Evolutionary conservation across 1,139 yeast species (phyloP), one percentile per base, ranked within the genome.

Genomic region (Arxiozyma telluris): DNA sequence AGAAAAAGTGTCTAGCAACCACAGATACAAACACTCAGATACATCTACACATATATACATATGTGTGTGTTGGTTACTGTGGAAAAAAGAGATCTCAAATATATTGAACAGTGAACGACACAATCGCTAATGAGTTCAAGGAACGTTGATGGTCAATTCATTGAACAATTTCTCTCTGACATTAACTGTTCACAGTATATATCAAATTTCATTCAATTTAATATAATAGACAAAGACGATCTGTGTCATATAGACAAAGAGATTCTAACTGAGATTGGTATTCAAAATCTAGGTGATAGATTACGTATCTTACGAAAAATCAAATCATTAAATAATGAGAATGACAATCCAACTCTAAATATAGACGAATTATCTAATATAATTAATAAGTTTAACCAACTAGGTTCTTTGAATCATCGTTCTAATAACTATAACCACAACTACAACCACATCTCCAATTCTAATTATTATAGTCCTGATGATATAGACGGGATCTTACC

Each of bases 271-370:
- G 95, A 86, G 58, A 68, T 93, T 9, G 97, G 96, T 0, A 71
- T 93, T n/a, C 61, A 61, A 21, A 84, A 81, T 60, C 79, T 93
- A 11, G 98, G 98, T 0, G 98, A 93, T 67, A 73, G 97, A 41
- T 75, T 93, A 41, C 39, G 39, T 15, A 41, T 39, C 39, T 41
- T 41, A 22, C 20, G 50, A 41, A 41, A 41, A 38, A 43, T 41
- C 53, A 60, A 42, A 60, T 55, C 43, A 49, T 55, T 49, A 59
- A 50, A 30, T 48, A 58, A 3, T 58, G 57, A 45, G 61, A 63
- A 51, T 60, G 21, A 46, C 57, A 41, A 25, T 22, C 67, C 12
- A 56, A 64, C 2, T 22, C 6, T 42, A 8, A 39, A 47, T 11
- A 25, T 41, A 18, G 38, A 47, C 9, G 51, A 50, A 8, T 42